phyloP scores from a whole-genome alignment of 257 asterid genomes.

The Solanum paucissectum region DNA sequence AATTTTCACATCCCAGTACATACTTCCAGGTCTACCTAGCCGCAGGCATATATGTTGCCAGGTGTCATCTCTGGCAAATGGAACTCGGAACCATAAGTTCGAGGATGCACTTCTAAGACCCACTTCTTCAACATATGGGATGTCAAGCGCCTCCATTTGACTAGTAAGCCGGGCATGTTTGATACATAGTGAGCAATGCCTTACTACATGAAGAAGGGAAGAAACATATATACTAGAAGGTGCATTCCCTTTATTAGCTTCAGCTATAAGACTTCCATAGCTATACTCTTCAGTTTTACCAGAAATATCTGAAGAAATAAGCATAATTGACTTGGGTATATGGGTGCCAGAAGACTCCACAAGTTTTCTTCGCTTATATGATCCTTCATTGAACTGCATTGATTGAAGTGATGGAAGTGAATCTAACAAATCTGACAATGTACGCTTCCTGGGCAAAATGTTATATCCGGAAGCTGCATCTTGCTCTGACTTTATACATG shows the following conservation, averaged over 20 bases:
- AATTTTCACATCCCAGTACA: constrained; percentile 97
- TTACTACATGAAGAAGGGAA: constrained; percentile 77
- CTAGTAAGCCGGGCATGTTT: constrained; percentile 94
- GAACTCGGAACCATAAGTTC: constrained; percentile 92
- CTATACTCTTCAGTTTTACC: constrained; percentile 41
- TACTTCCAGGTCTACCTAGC: constrained; percentile 96
- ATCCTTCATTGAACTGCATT: constrained; percentile 29
- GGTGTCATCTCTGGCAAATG: constrained; percentile 70
- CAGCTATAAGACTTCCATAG: constrained; percentile 66
- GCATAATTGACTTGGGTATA: constrained; percentile 25
- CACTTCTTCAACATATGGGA: constrained; percentile 94
- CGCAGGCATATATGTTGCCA: constrained; percentile 90
- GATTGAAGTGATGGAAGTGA: constrained; percentile 65
- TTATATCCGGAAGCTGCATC: constrained; percentile 33
- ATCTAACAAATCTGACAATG: constrained; percentile 56
- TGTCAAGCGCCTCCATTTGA: constrained; percentile 91
- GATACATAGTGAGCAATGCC: constrained; percentile 91
- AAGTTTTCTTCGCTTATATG: constrained; percentile 61
- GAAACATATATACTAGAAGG: constrained; percentile 74
- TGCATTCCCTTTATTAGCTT: constrained; percentile 83
- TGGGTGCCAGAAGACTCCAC: constrained; percentile 26
- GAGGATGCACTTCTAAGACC: constrained; percentile 84
- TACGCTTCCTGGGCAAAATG: constrained; percentile 52
- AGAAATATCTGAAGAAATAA: constrained; percentile 34
- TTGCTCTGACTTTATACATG: constrained; percentile 26